Percentiles rank a stretch among this genome's conserved stretches.
Conservation (phyloP, 1,284 basidiomycete species). For the Leucoagaricus sp. region DNA sequence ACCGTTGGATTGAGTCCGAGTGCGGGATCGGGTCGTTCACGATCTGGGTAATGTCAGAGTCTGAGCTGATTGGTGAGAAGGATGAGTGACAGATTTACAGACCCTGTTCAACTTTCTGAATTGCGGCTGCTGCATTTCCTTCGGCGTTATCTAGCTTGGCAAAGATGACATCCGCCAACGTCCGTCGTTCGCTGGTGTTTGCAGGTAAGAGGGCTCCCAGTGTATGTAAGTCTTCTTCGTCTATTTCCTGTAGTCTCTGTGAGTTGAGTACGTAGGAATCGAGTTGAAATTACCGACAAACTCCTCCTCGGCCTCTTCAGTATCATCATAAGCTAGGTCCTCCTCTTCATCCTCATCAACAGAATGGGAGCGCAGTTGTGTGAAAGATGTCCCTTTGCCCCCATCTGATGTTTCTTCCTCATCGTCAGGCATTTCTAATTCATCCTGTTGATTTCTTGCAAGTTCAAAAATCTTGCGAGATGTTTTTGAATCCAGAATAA, state of each 20-base stretch:
- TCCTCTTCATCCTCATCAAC: constrained; percentile 54
- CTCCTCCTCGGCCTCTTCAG: constrained; percentile 49
- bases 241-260: constrained; percentile 70
- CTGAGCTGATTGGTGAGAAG: not conserved
- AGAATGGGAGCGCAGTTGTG: constrained; percentile 33
- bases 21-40: constrained; percentile 80
- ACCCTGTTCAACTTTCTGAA: constrained; percentile 64
- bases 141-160: constrained; percentile 79
- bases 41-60: constrained; percentile 39
- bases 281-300: constrained; percentile 47
- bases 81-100: constrained; percentile 3
- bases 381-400: constrained; percentile 31
- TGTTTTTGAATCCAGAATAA: constrained; percentile 81
- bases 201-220: constrained; percentile 79
- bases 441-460: constrained; percentile 92
- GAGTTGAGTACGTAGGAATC: not conserved
- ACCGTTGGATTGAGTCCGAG: constrained; percentile 96
- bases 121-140: constrained; percentile 48
- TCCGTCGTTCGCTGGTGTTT: constrained; percentile 74
- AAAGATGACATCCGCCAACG: constrained; percentile 95
- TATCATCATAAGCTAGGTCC: constrained; percentile 39
- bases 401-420: constrained; percentile 43
- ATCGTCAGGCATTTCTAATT: constrained; percentile 64
- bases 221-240: constrained; percentile 83
- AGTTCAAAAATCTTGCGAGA: constrained; percentile 92